These are phyloP conservation scores for Candida nitratophila DNA, from an alignment of 805 yeast species.

Conservation along the genomic window DNA sequence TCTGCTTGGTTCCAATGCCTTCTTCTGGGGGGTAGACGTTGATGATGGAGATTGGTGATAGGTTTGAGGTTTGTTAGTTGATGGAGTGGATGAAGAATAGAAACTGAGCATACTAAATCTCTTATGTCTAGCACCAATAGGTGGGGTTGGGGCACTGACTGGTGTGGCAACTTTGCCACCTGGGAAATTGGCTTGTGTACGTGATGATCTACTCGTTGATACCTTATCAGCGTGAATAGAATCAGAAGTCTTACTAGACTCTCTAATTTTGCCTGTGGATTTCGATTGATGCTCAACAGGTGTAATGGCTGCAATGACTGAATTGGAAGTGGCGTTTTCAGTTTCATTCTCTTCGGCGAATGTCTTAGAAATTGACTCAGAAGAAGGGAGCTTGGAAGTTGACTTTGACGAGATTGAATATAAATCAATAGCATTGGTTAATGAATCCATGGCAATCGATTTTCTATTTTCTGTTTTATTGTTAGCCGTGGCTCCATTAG, in stretches of 20 bases:
- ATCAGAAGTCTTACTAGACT: too few relatives aligned
- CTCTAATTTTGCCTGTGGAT: too few relatives aligned
- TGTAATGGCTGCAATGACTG: too few relatives aligned
- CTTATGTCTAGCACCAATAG: conserved; percentile 15
- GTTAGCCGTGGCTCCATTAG: not conserved
- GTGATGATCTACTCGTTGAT: too few relatives aligned
- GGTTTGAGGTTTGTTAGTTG: not conserved
- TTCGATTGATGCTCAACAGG: too few relatives aligned
- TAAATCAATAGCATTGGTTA: conserved; percentile 25
- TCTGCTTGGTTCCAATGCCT: conserved; percentile 22
- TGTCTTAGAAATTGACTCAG: not conserved
- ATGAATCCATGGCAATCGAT: conserved; percentile 25
- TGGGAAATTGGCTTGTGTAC: too few relatives aligned
- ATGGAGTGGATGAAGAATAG: conserved; percentile 10
- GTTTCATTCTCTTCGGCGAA: too few relatives aligned
- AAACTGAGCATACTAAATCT: conserved; percentile 27
- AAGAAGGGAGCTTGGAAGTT: conserved; percentile 5
- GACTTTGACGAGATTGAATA: conserved; percentile 18
- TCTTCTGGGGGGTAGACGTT: conserved; percentile 1
- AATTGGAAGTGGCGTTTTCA: too few relatives aligned
- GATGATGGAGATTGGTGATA: not conserved
- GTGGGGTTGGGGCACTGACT: not conserved
- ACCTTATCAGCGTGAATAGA: too few relatives aligned
- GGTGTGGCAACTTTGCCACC: not conserved
- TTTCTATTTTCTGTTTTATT: conserved; percentile 21